Percentiles rank a stretch among this genome's conserved stretches.
Evolutionary conservation across 2,329 filamentous ascomycete genomes (phyloP).

Genomic region (Lecanosticta acicola): DNA sequence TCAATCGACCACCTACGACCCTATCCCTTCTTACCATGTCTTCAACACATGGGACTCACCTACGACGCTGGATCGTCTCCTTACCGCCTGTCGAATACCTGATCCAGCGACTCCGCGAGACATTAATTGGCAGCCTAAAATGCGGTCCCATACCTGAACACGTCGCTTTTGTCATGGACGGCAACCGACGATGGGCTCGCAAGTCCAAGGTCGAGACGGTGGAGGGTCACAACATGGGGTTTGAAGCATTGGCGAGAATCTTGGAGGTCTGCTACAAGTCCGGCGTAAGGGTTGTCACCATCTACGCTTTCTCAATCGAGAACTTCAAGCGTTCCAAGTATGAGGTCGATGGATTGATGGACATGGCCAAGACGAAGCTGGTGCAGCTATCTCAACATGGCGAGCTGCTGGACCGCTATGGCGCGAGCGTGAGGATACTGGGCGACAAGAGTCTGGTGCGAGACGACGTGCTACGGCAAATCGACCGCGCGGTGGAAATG

Average conservation of each 20-base stretch:
- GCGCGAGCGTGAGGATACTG: constrained; percentile 76
- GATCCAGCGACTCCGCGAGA: constrained; percentile 69
- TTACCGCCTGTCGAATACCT: constrained; percentile 90
- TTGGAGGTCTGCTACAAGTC: constrained; percentile 98
- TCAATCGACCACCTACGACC: not conserved
- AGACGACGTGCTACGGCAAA: constrained; percentile 79
- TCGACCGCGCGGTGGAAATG: constrained; percentile 78
- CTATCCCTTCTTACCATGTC: constrained; percentile 2
- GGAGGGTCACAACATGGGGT: constrained; percentile 91
- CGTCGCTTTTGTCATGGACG: constrained; percentile 99
- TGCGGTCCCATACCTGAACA: constrained; percentile 91
- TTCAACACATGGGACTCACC: constrained; percentile 48
- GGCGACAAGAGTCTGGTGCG: constrained; percentile 80
- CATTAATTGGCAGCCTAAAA: constrained; percentile 80
- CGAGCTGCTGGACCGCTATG: constrained; percentile 86
- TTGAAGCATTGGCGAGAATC: constrained; percentile 89
- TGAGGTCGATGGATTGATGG: constrained; percentile 95
- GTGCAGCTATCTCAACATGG: constrained; percentile 88
- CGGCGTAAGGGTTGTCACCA: constrained; percentile 91
- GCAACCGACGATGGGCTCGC: constrained; percentile 86
- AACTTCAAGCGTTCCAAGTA: constrained; percentile 97
- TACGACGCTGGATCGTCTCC: constrained; percentile 71
- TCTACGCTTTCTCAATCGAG: constrained; percentile 98
- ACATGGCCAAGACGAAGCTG: constrained; percentile 93
- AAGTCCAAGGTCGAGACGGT: constrained; percentile 91